These are phyloP conservation scores for Leccinum fallax DNA, from an alignment of 1,284 basidiomycete genomes.

Conservation along the genomic window DNA sequence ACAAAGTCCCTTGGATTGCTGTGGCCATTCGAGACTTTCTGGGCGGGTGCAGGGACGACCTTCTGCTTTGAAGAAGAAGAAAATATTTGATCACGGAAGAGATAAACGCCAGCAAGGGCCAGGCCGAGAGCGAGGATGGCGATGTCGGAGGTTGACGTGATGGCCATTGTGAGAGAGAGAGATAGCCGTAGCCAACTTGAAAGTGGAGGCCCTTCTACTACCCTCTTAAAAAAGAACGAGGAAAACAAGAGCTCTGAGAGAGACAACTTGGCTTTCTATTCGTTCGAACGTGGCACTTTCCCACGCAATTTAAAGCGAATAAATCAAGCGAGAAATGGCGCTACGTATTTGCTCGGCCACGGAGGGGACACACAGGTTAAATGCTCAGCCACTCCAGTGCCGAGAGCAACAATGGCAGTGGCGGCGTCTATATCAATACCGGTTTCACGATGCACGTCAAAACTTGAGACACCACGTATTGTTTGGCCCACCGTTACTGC, in stretches of 20 bases:
- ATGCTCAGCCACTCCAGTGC: too few relatives aligned
- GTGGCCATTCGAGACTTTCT: slow-evolving; percentile 59
- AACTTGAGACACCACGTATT: too few relatives aligned
- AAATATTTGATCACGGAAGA: slow-evolving; percentile 79
- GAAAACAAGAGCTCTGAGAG: slow-evolving; percentile 22
- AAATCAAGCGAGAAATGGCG: too few relatives aligned
- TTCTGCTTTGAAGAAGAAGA: slow-evolving; percentile 54
- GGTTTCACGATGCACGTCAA: neutral
- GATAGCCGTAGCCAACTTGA: neutral
- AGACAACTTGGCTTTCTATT: neutral
- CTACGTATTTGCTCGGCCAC: neutral
- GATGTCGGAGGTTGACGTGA: slow-evolving; percentile 59
- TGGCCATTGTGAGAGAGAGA: slow-evolving; percentile 29
- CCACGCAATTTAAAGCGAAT: slow-evolving; percentile 21
- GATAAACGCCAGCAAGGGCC: slow-evolving; percentile 70
- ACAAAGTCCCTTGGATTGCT: slow-evolving; percentile 89
- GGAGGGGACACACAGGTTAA: slow-evolving; percentile 14
- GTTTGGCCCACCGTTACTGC: too few relatives aligned
- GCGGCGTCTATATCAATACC: too few relatives aligned
- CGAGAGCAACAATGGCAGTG: too few relatives aligned
- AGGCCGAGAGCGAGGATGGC: slow-evolving; percentile 71
- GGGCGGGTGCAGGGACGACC: slow-evolving; percentile 45
- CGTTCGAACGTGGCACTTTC: slow-evolving; percentile 31
- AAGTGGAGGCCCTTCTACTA: neutral
- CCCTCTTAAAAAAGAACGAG: slow-evolving; percentile 7